A percentile compares a stretch with the other conserved stretches of the same genome.
Evolutionary conservation across 2,329 filamentous ascomycete genomes (phyloP).

Genomic region (Raffaelea albimanens): DNA sequence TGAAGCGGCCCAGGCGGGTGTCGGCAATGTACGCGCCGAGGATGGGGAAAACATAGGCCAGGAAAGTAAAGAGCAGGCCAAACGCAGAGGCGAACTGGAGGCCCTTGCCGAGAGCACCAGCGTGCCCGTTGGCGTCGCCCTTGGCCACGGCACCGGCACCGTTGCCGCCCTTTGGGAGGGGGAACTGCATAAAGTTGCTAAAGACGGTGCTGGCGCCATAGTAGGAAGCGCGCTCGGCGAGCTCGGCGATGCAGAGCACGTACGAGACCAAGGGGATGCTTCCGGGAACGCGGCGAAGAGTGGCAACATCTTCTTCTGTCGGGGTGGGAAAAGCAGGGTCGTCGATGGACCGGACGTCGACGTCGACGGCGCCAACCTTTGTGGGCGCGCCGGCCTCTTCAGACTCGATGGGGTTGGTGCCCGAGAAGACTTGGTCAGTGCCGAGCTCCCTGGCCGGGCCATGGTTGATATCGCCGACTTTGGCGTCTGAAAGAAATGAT

Average conservation of each 20-base stretch:
- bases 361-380: background rate
- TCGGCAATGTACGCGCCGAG: slow-evolving; percentile 51
- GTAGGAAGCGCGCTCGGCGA: slow-evolving; percentile 43
- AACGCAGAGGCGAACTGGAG: slow-evolving; percentile 4
- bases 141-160: slow-evolving; percentile 23
- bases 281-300: slow-evolving; percentile 35
- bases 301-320: slow-evolving; percentile 34
- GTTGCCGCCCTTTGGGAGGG: slow-evolving; percentile 32
- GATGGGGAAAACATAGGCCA: slow-evolving; percentile 39
- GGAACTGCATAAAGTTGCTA: slow-evolving; percentile 46
- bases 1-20: slow-evolving; percentile 56
- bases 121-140: slow-evolving; percentile 25
- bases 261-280: slow-evolving; percentile 33
- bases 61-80: slow-evolving; percentile 32
- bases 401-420: slow-evolving; percentile 1
- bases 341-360: background rate
- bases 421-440: slow-evolving; percentile 4
- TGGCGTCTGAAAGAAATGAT: background rate
- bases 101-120: slow-evolving; percentile 31
- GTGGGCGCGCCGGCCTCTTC: background rate
- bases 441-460: background rate
- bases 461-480: background rate
- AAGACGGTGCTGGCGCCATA: slow-evolving; percentile 41
- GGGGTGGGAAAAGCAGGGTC: slow-evolving; percentile 23
- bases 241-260: slow-evolving; percentile 38